Evolutionary conservation across 2,329 filamentous ascomycete species (phyloP).

Genomic region (Colletotrichum sp.): DNA sequence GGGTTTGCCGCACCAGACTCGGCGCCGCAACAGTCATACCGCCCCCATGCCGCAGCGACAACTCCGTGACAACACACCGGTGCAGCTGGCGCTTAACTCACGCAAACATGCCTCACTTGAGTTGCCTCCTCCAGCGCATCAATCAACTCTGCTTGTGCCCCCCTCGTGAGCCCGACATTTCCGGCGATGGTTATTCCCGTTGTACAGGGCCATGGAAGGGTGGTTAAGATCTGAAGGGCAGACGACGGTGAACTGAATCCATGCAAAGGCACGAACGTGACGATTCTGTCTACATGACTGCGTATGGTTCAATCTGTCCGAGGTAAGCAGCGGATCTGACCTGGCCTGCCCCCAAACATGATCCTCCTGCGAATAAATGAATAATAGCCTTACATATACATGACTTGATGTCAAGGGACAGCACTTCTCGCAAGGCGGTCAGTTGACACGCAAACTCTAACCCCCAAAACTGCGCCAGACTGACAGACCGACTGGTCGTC

Average conservation of each 20-base stretch:
- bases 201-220: not conserved
- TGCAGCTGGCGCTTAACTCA: slow-evolving; percentile 15
- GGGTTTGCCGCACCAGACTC: not conserved
- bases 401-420: not conserved
- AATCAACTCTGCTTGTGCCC: not conserved
- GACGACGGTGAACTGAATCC: not conserved
- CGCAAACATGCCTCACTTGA: not conserved
- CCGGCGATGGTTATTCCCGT: not conserved
- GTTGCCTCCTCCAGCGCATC: not conserved
- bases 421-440: slow-evolving; percentile 12
- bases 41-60: not conserved
- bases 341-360: not conserved
- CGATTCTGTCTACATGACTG: not conserved
- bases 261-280: not conserved
- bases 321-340: not conserved
- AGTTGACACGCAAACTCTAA: slow-evolving; percentile 17
- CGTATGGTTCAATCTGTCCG: not conserved
- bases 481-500: slow-evolving; percentile 5
- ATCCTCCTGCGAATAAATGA: not conserved
- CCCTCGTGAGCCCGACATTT: not conserved
- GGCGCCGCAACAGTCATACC: not conserved
- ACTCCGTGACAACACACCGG: slow-evolving; percentile 13
- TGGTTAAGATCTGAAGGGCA: not conserved
- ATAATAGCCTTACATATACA: slow-evolving; percentile 10
- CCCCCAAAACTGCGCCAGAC: not conserved